Base-by-base conservation (phyloP, 2,329 filamentous ascomycete genomes). In the Fusarium armeniacum region DNA sequence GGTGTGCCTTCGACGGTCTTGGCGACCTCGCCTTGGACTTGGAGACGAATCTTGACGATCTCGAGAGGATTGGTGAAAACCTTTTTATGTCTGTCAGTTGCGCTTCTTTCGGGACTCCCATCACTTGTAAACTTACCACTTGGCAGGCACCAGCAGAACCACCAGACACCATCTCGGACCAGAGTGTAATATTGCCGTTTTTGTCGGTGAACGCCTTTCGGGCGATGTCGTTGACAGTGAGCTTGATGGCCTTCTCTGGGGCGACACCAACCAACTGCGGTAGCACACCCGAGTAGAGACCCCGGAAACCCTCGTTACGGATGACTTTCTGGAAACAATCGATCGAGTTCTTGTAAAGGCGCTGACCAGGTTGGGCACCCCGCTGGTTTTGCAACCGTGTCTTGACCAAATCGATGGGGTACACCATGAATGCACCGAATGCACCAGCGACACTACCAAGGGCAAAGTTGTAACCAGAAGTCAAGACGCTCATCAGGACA, bases 211-310 rank as follows among this genome's bases (percentile, higher is more conserved):
- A 91, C 71, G 87, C 86, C 11, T 87, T 86, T 76, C 96, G 91
- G 24, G 97, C 93, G 57, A 99, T 82, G 78, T 99, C 96, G 81
- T 99, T 99, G 76, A 99, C 94, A 0, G 96, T 99, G 69, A 99
- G 89, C 85, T 99, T 99, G 84, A 99, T 99, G 73, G 96, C 96
- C 85, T 99, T 99, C 81, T 99, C 96, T 3, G 96, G 96, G n/a
- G 96, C 96, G 46, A 99, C 96, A 80, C 96, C 96, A 68, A 99
- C 93, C 46, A 99, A 87, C 84, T 99, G 96, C 13, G 96, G 96
- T 54, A 98, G 81, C 22, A 99, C 93, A 78, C 96, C 96, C 51
- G 95, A 97, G 84, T 99, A 99, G 51, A 99, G 82, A 24, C 96
- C 96, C 40, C 85, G 86, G 80, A 97, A 87, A 59, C 96, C 96